phyloP scores from a whole-genome alignment of 1,139 yeast genomes.

The Pneumocystis wakefieldiae region DNA sequence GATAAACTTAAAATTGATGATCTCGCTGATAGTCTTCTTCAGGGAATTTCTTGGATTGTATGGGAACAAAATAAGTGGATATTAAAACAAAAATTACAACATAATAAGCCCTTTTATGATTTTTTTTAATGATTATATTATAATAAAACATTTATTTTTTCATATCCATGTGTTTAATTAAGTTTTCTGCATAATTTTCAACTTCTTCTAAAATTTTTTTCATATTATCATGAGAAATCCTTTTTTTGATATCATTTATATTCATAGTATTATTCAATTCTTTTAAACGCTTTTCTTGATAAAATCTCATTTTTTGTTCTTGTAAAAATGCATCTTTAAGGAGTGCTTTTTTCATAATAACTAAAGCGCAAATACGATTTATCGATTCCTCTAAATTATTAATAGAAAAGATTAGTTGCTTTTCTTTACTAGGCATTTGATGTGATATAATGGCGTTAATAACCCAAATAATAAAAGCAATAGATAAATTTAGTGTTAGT shows the following conservation, averaged over 20 bases:
- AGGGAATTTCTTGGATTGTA: conserved; percentile 5
- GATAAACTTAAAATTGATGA: conserved; percentile 2
- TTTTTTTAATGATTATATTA: not conserved
- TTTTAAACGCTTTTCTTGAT: not conserved
- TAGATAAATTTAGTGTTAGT: not conserved
- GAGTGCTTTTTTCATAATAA: not conserved
- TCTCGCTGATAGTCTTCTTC: conserved; percentile 6
- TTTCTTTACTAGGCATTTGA: not conserved
- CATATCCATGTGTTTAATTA: not conserved
- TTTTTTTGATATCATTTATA: not conserved
- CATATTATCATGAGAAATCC: not conserved
- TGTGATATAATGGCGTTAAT: not conserved
- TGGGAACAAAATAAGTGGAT: conserved; percentile 3
- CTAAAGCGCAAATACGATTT: not conserved
- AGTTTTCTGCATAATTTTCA: not conserved
- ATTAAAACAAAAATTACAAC: not conserved
- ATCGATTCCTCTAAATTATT: not conserved
- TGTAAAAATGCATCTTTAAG: not conserved
- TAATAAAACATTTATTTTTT: not conserved
- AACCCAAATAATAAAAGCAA: not conserved
- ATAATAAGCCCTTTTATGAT: not conserved
- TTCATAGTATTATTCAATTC: not conserved
- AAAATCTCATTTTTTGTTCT: not conserved
- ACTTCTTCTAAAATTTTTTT: not conserved
- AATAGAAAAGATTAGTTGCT: not conserved